phyloP scores from a whole-genome alignment of 177 flowering plant genomes.

The Vitis hybrid region DNA sequence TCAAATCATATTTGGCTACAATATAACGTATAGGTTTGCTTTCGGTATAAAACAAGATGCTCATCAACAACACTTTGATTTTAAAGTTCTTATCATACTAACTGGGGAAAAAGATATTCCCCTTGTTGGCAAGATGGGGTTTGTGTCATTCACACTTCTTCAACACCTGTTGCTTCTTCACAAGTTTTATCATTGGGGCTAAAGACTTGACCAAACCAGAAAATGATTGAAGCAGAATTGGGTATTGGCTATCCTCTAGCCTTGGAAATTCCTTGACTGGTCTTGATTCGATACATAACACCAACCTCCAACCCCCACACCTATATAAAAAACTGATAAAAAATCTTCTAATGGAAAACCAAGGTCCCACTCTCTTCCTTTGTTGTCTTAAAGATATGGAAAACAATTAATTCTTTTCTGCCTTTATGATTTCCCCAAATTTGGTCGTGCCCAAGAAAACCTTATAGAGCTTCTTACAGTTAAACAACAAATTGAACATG shows the following conservation, averaged over 20 bases:
- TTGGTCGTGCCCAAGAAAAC: no score
- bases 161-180: constrained; percentile 2
- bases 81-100: no score
- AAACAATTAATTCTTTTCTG: background rate
- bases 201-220: constrained; percentile 30
- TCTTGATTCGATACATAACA: no score
- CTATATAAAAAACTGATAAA: background rate
- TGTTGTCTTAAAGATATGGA: background rate
- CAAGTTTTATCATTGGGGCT: constrained; percentile 1
- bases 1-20: no score
- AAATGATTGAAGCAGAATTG: constrained; percentile 10
- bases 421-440: background rate
- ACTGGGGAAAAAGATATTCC: background rate
- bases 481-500: no score
- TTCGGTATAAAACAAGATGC: no score
- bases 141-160: constrained; percentile 7
- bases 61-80: no score
- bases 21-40: no score
- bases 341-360: constrained; percentile 10
- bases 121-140: no score
- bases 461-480: no score
- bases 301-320: no score
- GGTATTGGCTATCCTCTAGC: constrained; percentile 3
- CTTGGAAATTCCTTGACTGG: constrained; percentile 28
- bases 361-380: background rate